A percentile compares a stretch with the other conserved stretches of the same genome.
Evolutionary conservation across 805 yeast species (phyloP).

Genomic region (Starmerella ratchasimensis): DNA sequence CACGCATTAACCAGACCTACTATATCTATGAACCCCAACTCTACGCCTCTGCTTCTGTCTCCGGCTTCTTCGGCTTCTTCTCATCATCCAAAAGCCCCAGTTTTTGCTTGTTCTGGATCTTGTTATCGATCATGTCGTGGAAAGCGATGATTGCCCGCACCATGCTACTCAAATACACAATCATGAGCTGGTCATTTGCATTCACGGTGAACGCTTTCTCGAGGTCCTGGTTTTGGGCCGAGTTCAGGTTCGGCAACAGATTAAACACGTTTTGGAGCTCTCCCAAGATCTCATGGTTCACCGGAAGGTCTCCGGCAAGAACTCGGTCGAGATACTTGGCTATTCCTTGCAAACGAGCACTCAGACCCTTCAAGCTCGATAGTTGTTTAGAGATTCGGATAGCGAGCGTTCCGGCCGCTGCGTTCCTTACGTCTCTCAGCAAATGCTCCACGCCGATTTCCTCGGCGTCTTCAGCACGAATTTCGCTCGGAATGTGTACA

Average conservation of each 20-base stretch:
- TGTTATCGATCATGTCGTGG: slow-evolving; percentile 92
- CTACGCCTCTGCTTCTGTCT: too few species aligned
- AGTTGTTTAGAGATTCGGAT: slow-evolving; percentile 79
- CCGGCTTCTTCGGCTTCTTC: background rate
- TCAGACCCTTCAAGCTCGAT: slow-evolving; percentile 75
- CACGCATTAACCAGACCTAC: too few species aligned
- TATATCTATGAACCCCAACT: too few species aligned
- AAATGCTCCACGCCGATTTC: slow-evolving; percentile 98
- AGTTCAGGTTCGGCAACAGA: slow-evolving; percentile 63
- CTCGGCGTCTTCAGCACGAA: slow-evolving; percentile 98
- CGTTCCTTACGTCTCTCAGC: slow-evolving; percentile 86
- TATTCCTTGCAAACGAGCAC: slow-evolving; percentile 63
- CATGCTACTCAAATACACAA: slow-evolving; percentile 73
- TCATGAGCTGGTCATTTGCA: slow-evolving; percentile 93
- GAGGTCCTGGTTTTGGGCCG: slow-evolving; percentile 28
- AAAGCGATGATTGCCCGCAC: slow-evolving; percentile 92
- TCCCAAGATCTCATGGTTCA: slow-evolving; percentile 81
- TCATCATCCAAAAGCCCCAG: background rate
- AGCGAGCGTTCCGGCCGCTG: slow-evolving; percentile 86
- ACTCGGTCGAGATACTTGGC: slow-evolving; percentile 67
- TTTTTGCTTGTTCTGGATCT: slow-evolving; percentile 59
- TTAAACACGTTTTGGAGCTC: slow-evolving; percentile 91
- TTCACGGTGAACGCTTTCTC: slow-evolving; percentile 75
- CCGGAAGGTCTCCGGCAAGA: slow-evolving; percentile 55
- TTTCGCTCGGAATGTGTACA: slow-evolving; percentile 79